Evolutionary conservation across 2,329 filamentous ascomycete genomes (phyloP).

Genomic region (Blastomyces silverae): DNA sequence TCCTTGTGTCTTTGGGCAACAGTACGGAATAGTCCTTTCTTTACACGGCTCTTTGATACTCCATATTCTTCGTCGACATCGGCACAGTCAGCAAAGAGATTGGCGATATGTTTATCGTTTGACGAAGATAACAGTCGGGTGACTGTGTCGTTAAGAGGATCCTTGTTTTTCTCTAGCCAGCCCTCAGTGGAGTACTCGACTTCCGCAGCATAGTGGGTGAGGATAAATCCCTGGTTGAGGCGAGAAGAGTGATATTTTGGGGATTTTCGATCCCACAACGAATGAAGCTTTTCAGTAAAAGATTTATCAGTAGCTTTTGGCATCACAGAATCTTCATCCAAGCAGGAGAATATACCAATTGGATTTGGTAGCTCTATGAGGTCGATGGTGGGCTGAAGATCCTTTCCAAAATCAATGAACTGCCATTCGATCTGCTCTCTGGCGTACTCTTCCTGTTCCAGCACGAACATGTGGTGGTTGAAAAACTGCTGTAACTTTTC

Average conservation of each 20-base stretch:
- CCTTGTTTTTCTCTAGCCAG: conserved; percentile 99
- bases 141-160: conserved; percentile 94
- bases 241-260: conserved; percentile 85
- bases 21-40: conserved; percentile 94
- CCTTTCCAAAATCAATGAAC: conserved; percentile 97
- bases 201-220: conserved; percentile 96
- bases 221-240: conserved; percentile 82
- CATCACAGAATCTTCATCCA: conserved; percentile 98
- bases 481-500: conserved; percentile 99
- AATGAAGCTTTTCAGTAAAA: conserved; percentile 96
- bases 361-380: conserved; percentile 93
- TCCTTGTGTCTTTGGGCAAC: conserved; percentile 97
- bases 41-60: conserved; percentile 70
- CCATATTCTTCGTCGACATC: conserved; percentile 68
- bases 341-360: conserved; percentile 96
- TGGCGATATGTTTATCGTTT: conserved; percentile 72
- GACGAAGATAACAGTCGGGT: conserved; percentile 81
- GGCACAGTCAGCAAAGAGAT: conserved; percentile 79
- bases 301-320: conserved; percentile 95
- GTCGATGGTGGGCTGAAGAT: conserved; percentile 95
- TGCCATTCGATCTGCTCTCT: conserved; percentile 98
- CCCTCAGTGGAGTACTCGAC: conserved; percentile 93
- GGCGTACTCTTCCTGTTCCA: conserved; percentile 97
- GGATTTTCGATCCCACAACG: conserved; percentile 92
- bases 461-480: conserved; percentile 99